A percentile compares a stretch with the other conserved stretches of the same genome.
Evolutionary conservation across 495 filamentous ascomycete species (phyloP).

Genomic region (Hapsidospora chrysogenum): DNA sequence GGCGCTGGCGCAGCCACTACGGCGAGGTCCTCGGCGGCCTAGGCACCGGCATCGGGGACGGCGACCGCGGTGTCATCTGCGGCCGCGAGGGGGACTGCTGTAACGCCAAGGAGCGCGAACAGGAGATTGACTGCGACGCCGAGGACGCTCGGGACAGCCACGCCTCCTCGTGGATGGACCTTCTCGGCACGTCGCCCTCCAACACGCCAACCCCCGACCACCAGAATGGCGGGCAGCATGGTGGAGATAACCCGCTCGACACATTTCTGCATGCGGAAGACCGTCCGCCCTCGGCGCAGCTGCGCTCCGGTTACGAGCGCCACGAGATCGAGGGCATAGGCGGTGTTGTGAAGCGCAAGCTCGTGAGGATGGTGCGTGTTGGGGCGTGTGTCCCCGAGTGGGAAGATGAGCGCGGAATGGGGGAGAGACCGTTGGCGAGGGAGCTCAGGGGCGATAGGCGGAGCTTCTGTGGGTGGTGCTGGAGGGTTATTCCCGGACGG

Average conservation of each 20-base stretch:
- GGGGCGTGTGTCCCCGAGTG: slow-evolving; percentile 70
- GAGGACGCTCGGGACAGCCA: slow-evolving; percentile 34
- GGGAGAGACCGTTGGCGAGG: slow-evolving; percentile 30
- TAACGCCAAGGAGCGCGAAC: slow-evolving; percentile 53
- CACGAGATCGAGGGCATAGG: slow-evolving; percentile 84
- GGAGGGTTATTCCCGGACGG: slow-evolving; percentile 34
- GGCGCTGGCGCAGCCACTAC: slow-evolving; percentile 82
- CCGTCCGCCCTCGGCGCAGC: slow-evolving; percentile 21
- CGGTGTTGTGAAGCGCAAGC: slow-evolving; percentile 66
- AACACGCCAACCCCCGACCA: slow-evolving; percentile 6
- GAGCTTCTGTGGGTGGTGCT: slow-evolving; percentile 57
- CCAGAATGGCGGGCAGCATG: not conserved
- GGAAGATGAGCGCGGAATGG: slow-evolving; percentile 53
- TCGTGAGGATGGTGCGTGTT: slow-evolving; percentile 55
- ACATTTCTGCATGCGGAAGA: slow-evolving; percentile 7
- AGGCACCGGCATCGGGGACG: slow-evolving; percentile 76
- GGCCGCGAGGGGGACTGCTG: slow-evolving; percentile 54
- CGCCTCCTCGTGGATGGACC: slow-evolving; percentile 5
- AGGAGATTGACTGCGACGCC: slow-evolving; percentile 65
- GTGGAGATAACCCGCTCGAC: slow-evolving; percentile 3
- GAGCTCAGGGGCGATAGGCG: slow-evolving; percentile 35
- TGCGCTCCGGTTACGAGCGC: slow-evolving; percentile 51
- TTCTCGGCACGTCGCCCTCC: slow-evolving; percentile 1
- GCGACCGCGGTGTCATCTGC: slow-evolving; percentile 72
- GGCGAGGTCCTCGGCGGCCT: slow-evolving; percentile 61